Base-by-base conservation (phyloP, 495 filamentous ascomycete species). In the Cercophora samala region DNA sequence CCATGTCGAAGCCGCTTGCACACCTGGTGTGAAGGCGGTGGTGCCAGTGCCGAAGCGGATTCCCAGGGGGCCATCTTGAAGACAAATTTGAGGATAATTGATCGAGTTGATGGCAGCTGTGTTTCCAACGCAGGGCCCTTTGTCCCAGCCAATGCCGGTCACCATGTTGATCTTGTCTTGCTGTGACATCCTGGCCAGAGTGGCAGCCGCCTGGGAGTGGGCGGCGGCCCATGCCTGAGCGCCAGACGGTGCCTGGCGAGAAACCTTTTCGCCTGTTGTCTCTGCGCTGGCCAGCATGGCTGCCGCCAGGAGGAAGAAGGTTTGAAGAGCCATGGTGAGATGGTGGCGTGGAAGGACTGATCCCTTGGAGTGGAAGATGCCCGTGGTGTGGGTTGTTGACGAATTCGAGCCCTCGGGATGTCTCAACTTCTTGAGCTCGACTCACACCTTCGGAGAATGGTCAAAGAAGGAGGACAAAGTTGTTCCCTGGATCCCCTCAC, bases 1-100 rank as follows among this genome's bases (percentile, higher is more conserved):
- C 93, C 93, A 97, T 0, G 93, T 97, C 2, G 93, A 88, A 0
- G 78, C 81, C 1, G 77, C 78, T 54, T 81, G 79, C 61, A 84
- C 78, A 3, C 78, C 81, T 0, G 81, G 81, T 0, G 80, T 79
- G 70, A 84, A 84, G 23, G 81, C 79, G 8, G 79, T 84, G 15
- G 67, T 70, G 58, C 73, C 68, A 5, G 76, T 70, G n/a, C 66
- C 81, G 64, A 72, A 83, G 22, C 81, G 80, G 26, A 83, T 68
- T 13, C 86, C 87, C 26, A 87, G 74, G 1, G 86, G 86, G 0
- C 84, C 83, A 68, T 89, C 86, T 66, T 88, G 86, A 0, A 87
- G 69, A 73, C 86, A 89, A 46, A 88, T 70, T 37, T 82, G 79
- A 4, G 86, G 86, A 69, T 84, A 89, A 29, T 70, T 70, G 70